These are phyloP conservation scores for Apiospora rasikravindrae DNA, from an alignment of 2,329 filamentous ascomycete genomes.

Conservation along the genomic window DNA sequence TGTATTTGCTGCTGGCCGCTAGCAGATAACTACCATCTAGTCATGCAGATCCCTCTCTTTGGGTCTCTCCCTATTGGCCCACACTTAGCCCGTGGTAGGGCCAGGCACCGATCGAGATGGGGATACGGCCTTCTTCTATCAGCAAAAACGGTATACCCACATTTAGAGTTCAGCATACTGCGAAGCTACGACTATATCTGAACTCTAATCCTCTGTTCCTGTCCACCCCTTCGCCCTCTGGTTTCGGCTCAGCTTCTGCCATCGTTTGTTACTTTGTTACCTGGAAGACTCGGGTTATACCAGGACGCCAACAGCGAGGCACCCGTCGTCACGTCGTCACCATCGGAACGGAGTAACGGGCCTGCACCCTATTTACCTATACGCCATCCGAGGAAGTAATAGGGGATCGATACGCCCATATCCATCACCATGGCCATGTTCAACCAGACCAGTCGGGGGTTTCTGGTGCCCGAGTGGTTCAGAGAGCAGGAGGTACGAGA, in stretches of 20 bases:
- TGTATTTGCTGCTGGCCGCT: not conserved
- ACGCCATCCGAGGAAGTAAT: not conserved
- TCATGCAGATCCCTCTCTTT: not conserved
- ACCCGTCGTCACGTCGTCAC: not conserved
- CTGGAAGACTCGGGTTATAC: not conserved
- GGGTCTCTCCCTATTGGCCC: not conserved
- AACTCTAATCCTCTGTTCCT: not conserved
- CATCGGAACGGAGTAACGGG: not conserved
- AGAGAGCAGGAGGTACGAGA: slow-evolving; percentile 18
- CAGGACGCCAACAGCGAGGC: not conserved
- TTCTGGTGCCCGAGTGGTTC: slow-evolving; percentile 21
- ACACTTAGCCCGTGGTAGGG: not conserved
- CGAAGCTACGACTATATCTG: not conserved
- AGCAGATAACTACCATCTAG: not conserved
- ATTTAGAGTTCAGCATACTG: not conserved
- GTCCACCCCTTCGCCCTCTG: not conserved
- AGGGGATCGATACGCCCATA: not conserved
- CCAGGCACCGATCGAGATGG: not conserved
- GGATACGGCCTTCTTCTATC: not conserved
- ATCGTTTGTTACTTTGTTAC: not conserved
- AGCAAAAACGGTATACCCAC: not conserved
- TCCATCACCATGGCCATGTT: slow-evolving; percentile 5
- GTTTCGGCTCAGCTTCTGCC: not conserved
- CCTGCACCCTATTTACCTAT: not conserved
- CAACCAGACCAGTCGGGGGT: slow-evolving; percentile 13